These are phyloP conservation scores for Rhynchosporium graminicola DNA, from an alignment of 2,329 filamentous ascomycete species.

Conservation along the genomic window DNA sequence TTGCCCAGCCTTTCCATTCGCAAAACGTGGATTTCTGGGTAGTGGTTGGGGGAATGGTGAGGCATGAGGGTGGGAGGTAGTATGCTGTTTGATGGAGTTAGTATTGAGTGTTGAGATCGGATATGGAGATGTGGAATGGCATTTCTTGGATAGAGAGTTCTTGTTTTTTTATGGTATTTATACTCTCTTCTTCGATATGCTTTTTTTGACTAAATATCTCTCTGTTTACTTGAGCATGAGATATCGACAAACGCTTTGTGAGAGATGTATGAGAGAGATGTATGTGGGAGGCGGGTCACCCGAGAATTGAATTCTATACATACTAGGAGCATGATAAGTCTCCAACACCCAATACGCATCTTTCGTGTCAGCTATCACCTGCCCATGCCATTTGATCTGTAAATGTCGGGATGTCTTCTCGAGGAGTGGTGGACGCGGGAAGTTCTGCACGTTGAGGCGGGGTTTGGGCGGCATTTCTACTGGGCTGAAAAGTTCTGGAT, in stretches of 20 bases:
- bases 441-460: conserved; percentile 56
- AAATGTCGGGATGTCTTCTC: conserved; percentile 56
- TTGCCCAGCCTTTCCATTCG: conserved; percentile 63
- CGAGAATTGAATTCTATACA: background rate
- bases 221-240: too few species aligned
- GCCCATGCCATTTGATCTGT: conserved; percentile 55
- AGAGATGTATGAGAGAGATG: too few species aligned
- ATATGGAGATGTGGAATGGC: too few species aligned
- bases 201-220: too few species aligned
- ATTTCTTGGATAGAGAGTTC: too few species aligned
- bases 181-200: too few species aligned
- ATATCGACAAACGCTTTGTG: too few species aligned
- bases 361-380: conserved; percentile 58
- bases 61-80: conserved; percentile 55
- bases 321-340: conserved; percentile 62
- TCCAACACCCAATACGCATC: conserved; percentile 63
- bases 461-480: conserved; percentile 43
- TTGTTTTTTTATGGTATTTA: too few species aligned
- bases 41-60: conserved; percentile 50
- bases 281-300: too few species aligned
- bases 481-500: background rate
- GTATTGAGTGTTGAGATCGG: too few species aligned
- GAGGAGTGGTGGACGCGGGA: conserved; percentile 59
- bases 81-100: conserved; percentile 47
- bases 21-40: conserved; percentile 52